A percentile compares a stretch with the other conserved stretches of the same genome.
Conservation (phyloP, 192 early-diverging fungal genomes). For the Gaertneriomyces semiglobifer region DNA sequence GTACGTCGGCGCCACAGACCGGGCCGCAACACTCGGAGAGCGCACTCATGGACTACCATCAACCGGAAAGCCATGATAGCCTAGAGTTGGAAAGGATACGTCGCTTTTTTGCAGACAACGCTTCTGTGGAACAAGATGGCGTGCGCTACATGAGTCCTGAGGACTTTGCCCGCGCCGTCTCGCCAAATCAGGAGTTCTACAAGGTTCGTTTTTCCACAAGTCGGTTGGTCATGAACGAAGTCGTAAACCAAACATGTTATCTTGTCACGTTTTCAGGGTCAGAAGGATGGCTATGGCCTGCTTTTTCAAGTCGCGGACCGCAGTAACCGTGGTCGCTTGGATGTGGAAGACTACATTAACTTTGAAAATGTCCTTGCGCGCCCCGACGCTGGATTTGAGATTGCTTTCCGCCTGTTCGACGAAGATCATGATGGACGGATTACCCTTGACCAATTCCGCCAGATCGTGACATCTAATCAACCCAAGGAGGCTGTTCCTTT, state of each 20-base stretch:
- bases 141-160: slow-evolving; percentile 55
- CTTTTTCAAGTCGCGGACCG: slow-evolving; percentile 62
- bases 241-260: slow-evolving; percentile 12
- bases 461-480: slow-evolving; percentile 53
- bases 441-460: slow-evolving; percentile 66
- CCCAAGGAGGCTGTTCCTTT: slow-evolving; percentile 58
- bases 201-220: background rate
- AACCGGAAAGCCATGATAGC: no score
- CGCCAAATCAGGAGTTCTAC: slow-evolving; percentile 18
- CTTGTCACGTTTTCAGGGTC: slow-evolving; percentile 38
- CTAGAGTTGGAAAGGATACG: background rate
- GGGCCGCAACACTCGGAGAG: no score
- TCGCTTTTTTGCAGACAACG: slow-evolving; percentile 27
- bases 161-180: slow-evolving; percentile 57
- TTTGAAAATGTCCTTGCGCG: slow-evolving; percentile 59
- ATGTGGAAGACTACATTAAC: slow-evolving; percentile 56
- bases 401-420: slow-evolving; percentile 68
- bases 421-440: slow-evolving; percentile 55
- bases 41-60: no score
- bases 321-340: slow-evolving; percentile 11
- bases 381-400: slow-evolving; percentile 71
- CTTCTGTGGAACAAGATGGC: slow-evolving; percentile 50
- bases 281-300: slow-evolving; percentile 54
- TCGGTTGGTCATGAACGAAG: background rate
- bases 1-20: no score